These are phyloP conservation scores for Clonostachys sp. DNA, from an alignment of 2,329 filamentous ascomycete species.

Conservation along the genomic window DNA sequence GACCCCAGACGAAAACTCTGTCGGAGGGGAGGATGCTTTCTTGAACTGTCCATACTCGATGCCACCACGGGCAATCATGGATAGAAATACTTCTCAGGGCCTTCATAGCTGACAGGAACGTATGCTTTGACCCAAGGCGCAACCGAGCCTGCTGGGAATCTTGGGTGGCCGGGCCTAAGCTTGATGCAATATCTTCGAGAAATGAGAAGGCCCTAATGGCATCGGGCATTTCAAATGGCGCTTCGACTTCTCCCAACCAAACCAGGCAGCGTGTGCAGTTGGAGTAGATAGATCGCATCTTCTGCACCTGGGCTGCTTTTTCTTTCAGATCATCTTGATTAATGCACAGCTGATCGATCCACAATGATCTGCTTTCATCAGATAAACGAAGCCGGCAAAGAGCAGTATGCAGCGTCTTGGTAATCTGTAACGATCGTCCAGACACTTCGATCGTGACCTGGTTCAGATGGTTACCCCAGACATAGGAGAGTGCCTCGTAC, in stretches of 20 bases:
- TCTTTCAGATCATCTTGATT: conserved; percentile 7
- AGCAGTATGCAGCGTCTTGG: background rate
- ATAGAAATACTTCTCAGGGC: conserved; percentile 6
- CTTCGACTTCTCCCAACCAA: conserved; percentile 11
- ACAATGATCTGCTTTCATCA: conserved; percentile 1
- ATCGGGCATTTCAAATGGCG: conserved; percentile 5
- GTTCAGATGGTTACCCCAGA: background rate
- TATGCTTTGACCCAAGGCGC: no score
- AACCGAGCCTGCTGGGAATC: no score
- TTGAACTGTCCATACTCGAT: conserved; percentile 26
- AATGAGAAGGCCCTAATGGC: conserved; percentile 16
- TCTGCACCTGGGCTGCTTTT: conserved; percentile 5
- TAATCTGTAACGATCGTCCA: background rate
- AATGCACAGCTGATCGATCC: conserved; percentile 12
- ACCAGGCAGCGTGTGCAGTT: conserved; percentile 6
- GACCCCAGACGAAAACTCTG: conserved; percentile 18
- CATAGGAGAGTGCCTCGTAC: conserved; percentile 1
- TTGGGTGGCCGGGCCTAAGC: conserved; percentile 3
- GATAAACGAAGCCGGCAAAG: background rate
- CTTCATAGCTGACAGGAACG: no score
- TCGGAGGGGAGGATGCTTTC: conserved; percentile 17
- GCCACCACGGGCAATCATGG: conserved; percentile 20
- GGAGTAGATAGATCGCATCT: conserved; percentile 8
- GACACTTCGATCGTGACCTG: background rate
- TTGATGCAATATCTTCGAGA: conserved; percentile 11